These are phyloP conservation scores for Verticillium dahliae DNA, from an alignment of 2,329 filamentous ascomycete genomes.

Conservation along the genomic window DNA sequence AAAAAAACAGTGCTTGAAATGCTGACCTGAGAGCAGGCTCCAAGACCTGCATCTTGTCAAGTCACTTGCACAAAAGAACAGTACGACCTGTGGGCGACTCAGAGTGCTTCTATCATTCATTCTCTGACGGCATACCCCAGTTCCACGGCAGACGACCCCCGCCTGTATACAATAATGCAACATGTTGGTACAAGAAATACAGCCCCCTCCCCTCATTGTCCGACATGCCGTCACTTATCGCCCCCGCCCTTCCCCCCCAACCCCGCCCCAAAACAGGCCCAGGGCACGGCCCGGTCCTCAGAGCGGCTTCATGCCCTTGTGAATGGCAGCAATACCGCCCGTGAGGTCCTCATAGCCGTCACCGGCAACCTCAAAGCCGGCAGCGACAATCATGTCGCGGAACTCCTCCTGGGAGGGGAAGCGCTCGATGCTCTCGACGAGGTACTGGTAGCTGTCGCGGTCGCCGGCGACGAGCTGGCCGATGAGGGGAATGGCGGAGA, in stretches of 20 bases:
- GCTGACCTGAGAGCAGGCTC: too few relatives aligned
- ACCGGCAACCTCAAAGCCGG: slow-evolving; percentile 80
- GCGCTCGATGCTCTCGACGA: slow-evolving; percentile 93
- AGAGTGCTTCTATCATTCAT: not conserved
- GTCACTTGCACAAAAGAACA: too few relatives aligned
- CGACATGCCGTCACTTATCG: not conserved
- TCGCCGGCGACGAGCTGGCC: slow-evolving; percentile 93
- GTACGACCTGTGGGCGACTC: not conserved
- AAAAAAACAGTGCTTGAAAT: too few relatives aligned
- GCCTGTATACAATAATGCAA: not conserved
- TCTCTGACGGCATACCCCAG: not conserved
- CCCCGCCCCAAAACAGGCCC: not conserved
- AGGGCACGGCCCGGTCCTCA: slow-evolving; percentile 9
- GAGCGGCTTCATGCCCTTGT: slow-evolving; percentile 86
- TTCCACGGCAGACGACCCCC: not conserved
- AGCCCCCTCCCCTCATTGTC: not conserved
- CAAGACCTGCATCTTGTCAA: too few relatives aligned
- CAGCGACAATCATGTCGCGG: slow-evolving; percentile 71
- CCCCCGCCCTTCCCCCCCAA: not conserved
- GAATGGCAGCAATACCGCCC: slow-evolving; percentile 88
- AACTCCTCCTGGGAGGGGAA: slow-evolving; percentile 87
- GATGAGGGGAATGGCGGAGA: slow-evolving; percentile 87
- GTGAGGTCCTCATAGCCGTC: slow-evolving; percentile 86
- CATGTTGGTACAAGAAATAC: not conserved
- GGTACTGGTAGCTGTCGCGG: slow-evolving; percentile 93